phyloP scores from a whole-genome alignment of 179 eudicot species.

The Patellifolia procumbens region DNA sequence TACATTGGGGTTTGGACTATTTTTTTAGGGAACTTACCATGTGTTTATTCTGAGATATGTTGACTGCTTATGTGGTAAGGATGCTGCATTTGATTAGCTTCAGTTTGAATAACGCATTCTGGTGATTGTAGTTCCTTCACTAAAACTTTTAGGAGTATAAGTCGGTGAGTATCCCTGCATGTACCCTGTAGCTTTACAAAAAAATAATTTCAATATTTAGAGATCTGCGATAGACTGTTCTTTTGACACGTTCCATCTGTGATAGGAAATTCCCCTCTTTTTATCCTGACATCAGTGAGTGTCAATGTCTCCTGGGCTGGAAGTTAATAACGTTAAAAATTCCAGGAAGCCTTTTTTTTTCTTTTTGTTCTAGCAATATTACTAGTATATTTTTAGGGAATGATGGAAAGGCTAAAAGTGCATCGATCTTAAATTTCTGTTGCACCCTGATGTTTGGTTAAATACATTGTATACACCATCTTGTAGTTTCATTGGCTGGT shows the following conservation, averaged over 20 bases:
- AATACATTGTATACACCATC: background rate
- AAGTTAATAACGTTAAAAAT: background rate
- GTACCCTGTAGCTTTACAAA: background rate
- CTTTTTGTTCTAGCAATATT: background rate
- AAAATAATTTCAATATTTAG: background rate
- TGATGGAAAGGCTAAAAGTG: too few relatives aligned
- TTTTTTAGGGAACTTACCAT: too few relatives aligned
- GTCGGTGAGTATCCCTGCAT: background rate
- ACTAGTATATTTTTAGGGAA: background rate
- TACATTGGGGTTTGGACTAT: background rate
- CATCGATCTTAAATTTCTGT: background rate
- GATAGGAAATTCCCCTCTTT: background rate
- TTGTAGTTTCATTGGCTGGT: background rate
- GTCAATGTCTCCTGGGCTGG: background rate
- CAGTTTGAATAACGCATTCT: background rate
- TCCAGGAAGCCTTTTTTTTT: background rate
- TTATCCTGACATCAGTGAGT: background rate
- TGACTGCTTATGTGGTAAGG: background rate
- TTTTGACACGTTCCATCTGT: background rate
- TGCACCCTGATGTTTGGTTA: background rate
- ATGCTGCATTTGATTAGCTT: background rate
- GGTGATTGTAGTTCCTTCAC: background rate
- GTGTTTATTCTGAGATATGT: background rate
- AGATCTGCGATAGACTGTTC: constrained; percentile 1
- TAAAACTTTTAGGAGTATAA: background rate